phyloP scores from a whole-genome alignment of 2,329 filamentous ascomycete genomes.

The Pyrenochaeta sp. region DNA sequence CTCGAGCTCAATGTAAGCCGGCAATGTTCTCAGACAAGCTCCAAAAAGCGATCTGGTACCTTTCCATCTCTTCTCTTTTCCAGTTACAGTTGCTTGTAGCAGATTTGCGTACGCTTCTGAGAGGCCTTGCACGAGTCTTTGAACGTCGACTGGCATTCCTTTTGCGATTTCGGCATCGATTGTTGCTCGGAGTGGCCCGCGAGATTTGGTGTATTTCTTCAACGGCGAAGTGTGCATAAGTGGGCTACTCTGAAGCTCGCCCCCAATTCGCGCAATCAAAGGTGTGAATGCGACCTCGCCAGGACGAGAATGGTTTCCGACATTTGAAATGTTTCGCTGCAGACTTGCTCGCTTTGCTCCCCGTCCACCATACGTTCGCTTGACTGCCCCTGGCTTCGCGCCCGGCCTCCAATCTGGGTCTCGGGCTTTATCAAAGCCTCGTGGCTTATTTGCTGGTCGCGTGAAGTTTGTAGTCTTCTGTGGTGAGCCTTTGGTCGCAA shows the following conservation, averaged over 20 bases:
- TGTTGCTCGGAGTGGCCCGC: constrained; percentile 32
- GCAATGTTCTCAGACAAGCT: constrained; percentile 50
- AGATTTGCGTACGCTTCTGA: constrained; percentile 45
- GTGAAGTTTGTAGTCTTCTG: constrained; percentile 36
- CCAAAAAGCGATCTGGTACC: constrained; percentile 49
- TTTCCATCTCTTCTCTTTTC: constrained; percentile 27
- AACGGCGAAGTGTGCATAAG: constrained; percentile 37
- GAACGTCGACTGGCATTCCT: constrained; percentile 31
- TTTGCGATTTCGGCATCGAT: constrained; percentile 26
- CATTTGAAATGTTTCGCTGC: constrained; percentile 7
- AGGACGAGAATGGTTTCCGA: constrained; percentile 23
- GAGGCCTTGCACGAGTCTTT: constrained; percentile 39
- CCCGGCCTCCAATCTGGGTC: constrained; percentile 49
- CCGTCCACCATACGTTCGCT: constrained; percentile 44
- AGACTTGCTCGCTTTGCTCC: constrained; percentile 22
- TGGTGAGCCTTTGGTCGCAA: constrained; percentile 33
- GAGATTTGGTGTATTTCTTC: constrained; percentile 25
- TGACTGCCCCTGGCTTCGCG: constrained; percentile 27
- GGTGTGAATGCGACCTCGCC: constrained; percentile 47
- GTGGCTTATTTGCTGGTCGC: constrained; percentile 35
- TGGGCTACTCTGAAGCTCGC: constrained; percentile 39
- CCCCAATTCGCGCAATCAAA: constrained; percentile 39
- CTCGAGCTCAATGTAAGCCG: constrained; percentile 51
- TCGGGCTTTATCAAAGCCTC: constrained; percentile 40
- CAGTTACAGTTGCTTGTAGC: constrained; percentile 37